Evolutionary conservation across 495 filamentous ascomycete species (phyloP).

Genomic region (Melanomma pulvis-pyrius): DNA sequence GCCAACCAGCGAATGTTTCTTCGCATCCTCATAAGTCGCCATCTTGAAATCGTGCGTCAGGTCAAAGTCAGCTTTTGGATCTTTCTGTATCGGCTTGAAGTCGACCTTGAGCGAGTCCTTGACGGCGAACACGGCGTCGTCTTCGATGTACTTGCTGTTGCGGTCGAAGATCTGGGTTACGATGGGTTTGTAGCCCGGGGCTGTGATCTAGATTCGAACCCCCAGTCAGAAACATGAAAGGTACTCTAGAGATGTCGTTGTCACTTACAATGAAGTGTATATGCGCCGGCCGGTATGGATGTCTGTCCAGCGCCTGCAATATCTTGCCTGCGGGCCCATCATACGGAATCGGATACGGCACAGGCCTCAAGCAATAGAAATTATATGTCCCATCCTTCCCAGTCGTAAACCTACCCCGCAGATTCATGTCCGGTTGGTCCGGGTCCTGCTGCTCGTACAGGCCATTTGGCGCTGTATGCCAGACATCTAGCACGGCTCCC

Average conservation of each 20-base stretch:
- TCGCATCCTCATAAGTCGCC: conserved; percentile 40
- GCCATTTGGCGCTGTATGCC: conserved; percentile 77
- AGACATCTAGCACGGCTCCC: conserved; percentile 70
- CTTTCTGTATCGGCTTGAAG: conserved; percentile 62
- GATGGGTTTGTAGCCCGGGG: conserved; percentile 60
- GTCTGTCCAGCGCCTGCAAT: conserved; percentile 63
- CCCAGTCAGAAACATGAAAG: background rate
- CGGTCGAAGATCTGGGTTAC: conserved; percentile 76
- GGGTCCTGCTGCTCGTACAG: conserved; percentile 80
- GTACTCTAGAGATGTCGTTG: background rate
- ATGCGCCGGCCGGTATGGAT: conserved; percentile 82
- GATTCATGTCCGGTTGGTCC: conserved; percentile 71
- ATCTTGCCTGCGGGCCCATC: conserved; percentile 63
- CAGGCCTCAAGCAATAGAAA: conserved; percentile 69
- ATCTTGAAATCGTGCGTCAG: conserved; percentile 65
- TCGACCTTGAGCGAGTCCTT: conserved; percentile 73
- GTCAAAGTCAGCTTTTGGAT: conserved; percentile 68
- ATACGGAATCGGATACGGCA: conserved; percentile 69
- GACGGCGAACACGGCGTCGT: conserved; percentile 77
- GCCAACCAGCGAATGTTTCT: conserved; percentile 28
- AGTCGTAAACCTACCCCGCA: conserved; percentile 71
- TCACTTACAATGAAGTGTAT: conserved; percentile 78
- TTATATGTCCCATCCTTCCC: conserved; percentile 65
- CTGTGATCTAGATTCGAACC: conserved; percentile 36
- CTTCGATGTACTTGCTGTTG: conserved; percentile 60